phyloP scores from a whole-genome alignment of 176 grass and related monocot genomes.

The Secale cereale region DNA sequence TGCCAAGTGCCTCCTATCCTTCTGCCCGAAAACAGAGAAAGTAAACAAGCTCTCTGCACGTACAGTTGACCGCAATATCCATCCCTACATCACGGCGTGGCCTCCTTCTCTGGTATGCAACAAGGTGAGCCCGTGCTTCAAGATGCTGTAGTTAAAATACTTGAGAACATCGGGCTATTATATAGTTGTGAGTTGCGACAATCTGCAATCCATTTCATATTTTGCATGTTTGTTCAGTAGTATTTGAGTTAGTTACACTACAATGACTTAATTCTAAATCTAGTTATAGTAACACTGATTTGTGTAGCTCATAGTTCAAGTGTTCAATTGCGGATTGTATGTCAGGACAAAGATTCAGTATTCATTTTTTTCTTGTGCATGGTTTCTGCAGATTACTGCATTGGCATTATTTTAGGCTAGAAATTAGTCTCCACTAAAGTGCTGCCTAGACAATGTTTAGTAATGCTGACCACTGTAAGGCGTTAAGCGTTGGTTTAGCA shows the following conservation, averaged over 20 bases:
- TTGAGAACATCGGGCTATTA: background rate
- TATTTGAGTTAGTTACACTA: background rate
- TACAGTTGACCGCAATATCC: background rate
- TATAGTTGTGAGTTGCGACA: background rate
- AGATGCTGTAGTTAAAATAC: background rate
- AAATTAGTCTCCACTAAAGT: background rate
- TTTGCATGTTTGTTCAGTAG: background rate
- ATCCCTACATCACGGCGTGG: background rate
- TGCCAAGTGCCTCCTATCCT: background rate
- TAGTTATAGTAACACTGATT: background rate
- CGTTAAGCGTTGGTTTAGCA: background rate
- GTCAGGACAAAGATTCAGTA: background rate
- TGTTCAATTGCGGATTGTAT: background rate
- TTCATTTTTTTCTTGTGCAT: background rate
- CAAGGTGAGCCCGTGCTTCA: background rate
- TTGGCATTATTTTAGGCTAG: background rate
- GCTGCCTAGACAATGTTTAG: background rate
- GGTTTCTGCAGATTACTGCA: background rate
- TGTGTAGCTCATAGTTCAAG: background rate
- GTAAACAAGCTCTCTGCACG: background rate
- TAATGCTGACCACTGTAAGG: background rate
- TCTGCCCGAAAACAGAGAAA: background rate
- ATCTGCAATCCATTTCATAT: background rate
- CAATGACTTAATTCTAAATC: background rate
- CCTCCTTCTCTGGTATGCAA: background rate